A percentile compares a stretch with the other conserved stretches of the same genome.
phyloP scores from a whole-genome alignment of 495 filamentous ascomycete species.

The Xylaria sp. region DNA sequence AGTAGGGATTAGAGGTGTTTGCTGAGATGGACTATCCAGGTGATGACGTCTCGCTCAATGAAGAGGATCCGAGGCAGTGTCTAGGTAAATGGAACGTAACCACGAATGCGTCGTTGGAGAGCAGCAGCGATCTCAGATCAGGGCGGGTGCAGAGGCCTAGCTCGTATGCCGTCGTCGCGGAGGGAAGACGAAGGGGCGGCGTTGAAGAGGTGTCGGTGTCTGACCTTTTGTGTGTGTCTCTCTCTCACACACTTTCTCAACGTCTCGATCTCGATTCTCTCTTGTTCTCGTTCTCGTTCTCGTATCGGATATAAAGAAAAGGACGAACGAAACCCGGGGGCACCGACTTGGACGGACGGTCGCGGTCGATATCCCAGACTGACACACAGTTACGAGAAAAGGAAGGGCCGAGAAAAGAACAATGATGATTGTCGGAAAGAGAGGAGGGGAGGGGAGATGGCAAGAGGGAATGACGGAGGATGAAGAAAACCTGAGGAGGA shows the following conservation, averaged over 20 bases:
- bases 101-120: conserved; percentile 30
- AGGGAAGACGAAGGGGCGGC: neutral
- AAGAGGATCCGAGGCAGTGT: conserved; percentile 31
- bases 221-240: neutral
- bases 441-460: conserved; percentile 38
- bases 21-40: conserved; percentile 26
- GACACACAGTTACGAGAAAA: conserved; percentile 35
- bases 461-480: conserved; percentile 33
- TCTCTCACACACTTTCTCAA: neutral
- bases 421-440: conserved; percentile 24
- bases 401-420: conserved; percentile 32
- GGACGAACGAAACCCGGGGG: conserved; percentile 29
- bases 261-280: neutral
- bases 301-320: conserved; percentile 25
- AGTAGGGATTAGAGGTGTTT: neutral
- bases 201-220: neutral
- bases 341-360: conserved; percentile 26
- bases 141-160: neutral
- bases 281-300: conserved; percentile 9
- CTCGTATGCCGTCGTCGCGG: neutral
- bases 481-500: conserved; percentile 35
- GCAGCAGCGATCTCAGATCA: conserved; percentile 22
- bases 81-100: conserved; percentile 7
- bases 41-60: conserved; percentile 32
- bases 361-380: conserved; percentile 35